These are phyloP conservation scores for Gossypium armourianum DNA, from an alignment of 441 rosid species.

Conservation along the genomic window DNA sequence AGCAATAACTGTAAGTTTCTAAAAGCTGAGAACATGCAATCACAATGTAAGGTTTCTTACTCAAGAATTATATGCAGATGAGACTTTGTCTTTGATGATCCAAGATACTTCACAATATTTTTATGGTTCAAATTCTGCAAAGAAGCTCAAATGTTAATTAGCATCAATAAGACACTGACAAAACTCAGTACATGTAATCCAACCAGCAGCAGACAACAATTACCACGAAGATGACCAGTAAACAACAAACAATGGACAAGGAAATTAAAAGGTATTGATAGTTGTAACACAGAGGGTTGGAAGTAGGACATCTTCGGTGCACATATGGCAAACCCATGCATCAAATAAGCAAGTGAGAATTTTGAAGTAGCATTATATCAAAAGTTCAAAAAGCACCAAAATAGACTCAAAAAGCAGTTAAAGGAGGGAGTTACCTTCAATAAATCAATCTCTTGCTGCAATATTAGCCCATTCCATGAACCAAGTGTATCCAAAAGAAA, in stretches of 20 bases:
- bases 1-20: constrained; percentile 12
- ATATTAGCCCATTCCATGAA: constrained; percentile 21
- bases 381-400: background rate
- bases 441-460: constrained; percentile 96
- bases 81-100: constrained; percentile 85
- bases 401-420: constrained; percentile 9
- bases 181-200: constrained; percentile 5
- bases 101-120: constrained; percentile 94
- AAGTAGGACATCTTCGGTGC: background rate
- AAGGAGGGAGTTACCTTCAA: constrained; percentile 52
- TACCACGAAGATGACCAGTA: background rate
- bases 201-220: background rate
- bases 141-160: constrained; percentile 10
- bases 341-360: background rate
- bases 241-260: background rate
- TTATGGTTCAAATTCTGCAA: constrained; percentile 92
- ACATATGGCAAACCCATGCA: background rate
- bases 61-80: constrained; percentile 97
- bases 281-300: background rate
- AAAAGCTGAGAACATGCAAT: constrained; percentile 5
- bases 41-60: constrained; percentile 40
- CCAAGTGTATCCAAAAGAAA: constrained; percentile 27
- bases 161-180: constrained; percentile 5
- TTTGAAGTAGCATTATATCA: background rate
- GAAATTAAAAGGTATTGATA: background rate